Evolutionary conservation across 768 basidiomycete genomes (phyloP), one percentile per base, ranked within the genome.

Genomic region (Xerocomellus dryophilus): DNA sequence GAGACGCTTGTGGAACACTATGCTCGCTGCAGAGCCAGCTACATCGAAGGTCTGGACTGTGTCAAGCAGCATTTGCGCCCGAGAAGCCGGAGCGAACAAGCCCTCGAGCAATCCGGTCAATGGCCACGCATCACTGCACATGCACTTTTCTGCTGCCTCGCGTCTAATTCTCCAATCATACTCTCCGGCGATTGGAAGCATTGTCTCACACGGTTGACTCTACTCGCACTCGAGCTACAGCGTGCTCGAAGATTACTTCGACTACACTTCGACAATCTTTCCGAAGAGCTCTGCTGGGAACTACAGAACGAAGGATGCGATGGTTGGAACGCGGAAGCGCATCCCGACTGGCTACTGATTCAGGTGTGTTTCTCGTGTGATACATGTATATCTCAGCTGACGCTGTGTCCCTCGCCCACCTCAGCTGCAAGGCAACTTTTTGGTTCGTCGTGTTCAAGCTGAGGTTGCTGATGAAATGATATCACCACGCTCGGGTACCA

Each of bases 401-500:
- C 8, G 1, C n/a, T 7, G 2, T 0, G 17, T 14, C 2, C 35
- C 21, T 41, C 15, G 11, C 12, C 12, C n/a, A n/a, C 4, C 36
- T 44, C 46, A 81, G 80, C 70, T 82, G 1, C 77, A 81, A 51
- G 64, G 71, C 7, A 68, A 80, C 47, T 70, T 83, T 36, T 51
- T 74, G 7, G 62, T 72, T 25, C 77, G 81, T 5, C 67, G 70
- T 0, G 58, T 81, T 17, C 81, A 83, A 53, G 63, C 65, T 0
- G 47, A 62, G 0, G 64, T 82, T 10, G 77, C 80, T 0, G 49
- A 59, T 4, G 73, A 80, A 44, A 82, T 83, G 81, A 76, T 79
- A 21, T 48, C 60, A 0, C 80, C 82, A 0, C 53, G 50, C 1
- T 71, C 65, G 0, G 52, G 55, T 3, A 15, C 56, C 7, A 83